phyloP scores from a whole-genome alignment of 2,329 filamentous ascomycete species.

The Clarireedia homoeocarpa region DNA sequence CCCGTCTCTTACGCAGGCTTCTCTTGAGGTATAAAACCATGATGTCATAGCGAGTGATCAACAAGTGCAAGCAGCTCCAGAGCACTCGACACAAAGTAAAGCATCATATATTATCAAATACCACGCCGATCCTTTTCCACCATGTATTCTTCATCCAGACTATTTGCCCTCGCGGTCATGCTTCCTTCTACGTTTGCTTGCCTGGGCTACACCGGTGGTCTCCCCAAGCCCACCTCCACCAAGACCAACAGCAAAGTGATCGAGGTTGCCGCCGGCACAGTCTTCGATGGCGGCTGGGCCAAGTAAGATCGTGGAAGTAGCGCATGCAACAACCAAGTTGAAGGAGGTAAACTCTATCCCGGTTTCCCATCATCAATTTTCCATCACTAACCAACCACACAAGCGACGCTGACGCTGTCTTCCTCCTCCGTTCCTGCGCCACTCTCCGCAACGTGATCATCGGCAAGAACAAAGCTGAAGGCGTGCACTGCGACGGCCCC shows the following conservation, averaged over 20 bases:
- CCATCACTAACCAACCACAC: background rate
- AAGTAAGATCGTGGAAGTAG: background rate
- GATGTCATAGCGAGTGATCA: too few relatives aligned
- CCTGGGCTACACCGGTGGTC: background rate
- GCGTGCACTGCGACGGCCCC: background rate
- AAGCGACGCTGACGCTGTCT: background rate
- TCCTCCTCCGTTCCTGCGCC: background rate
- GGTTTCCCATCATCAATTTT: background rate
- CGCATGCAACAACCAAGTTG: background rate
- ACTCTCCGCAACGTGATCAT: background rate
- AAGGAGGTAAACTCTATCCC: background rate
- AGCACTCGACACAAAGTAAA: too few relatives aligned
- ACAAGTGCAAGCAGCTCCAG: too few relatives aligned
- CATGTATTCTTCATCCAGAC: background rate
- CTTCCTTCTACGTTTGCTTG: background rate
- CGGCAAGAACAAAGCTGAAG: background rate
- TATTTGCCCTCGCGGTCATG: background rate
- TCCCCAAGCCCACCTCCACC: background rate
- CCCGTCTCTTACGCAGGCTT: too few relatives aligned
- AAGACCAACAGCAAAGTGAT: constrained; percentile 1
- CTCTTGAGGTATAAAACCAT: too few relatives aligned
- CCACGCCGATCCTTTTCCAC: background rate
- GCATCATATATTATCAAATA: too few relatives aligned
- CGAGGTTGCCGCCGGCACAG: background rate
- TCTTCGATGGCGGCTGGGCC: background rate